Evolutionary conservation across 2,329 filamentous ascomycete genomes (phyloP).

Genomic region (Chaetoscypha palmicola): DNA sequence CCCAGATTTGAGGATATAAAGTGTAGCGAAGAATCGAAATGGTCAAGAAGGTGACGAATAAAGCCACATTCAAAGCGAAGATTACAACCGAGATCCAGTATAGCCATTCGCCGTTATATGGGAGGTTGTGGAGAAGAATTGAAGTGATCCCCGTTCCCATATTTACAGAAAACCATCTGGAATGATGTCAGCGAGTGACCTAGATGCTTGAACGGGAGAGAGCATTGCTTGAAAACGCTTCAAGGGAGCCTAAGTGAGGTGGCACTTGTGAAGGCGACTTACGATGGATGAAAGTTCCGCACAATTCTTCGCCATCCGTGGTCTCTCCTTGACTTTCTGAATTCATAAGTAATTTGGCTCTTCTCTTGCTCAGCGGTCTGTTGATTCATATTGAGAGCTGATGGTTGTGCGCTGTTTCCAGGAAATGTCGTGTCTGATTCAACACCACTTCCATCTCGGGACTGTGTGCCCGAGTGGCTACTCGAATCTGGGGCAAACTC

Average conservation of each 20-base stretch:
- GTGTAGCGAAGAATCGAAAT: slow-evolving; percentile 54
- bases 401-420: background rate
- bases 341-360: background rate
- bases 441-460: slow-evolving; percentile 2
- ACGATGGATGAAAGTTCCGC: slow-evolving; percentile 50
- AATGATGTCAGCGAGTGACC: no score
- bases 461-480: background rate
- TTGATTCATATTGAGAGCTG: background rate
- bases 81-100: slow-evolving; percentile 53
- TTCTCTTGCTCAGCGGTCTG: background rate
- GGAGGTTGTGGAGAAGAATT: slow-evolving; percentile 54
- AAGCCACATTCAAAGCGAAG: slow-evolving; percentile 50
- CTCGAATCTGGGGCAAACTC: no score
- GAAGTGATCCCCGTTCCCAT: slow-evolving; percentile 66
- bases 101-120: slow-evolving; percentile 52
- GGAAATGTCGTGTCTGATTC: slow-evolving; percentile 3
- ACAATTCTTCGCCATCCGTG: slow-evolving; percentile 33
- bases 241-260: no score
- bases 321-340: background rate
- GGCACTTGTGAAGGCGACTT: slow-evolving; percentile 27
- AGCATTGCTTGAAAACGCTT: no score
- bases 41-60: slow-evolving; percentile 49
- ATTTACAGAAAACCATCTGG: slow-evolving; percentile 51
- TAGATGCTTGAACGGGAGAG: no score
- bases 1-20: slow-evolving; percentile 60